Percentiles rank a stretch among this genome's conserved stretches.
phyloP scores from a whole-genome alignment of 129 eudicot species.

The Tanacetum coccineum region DNA sequence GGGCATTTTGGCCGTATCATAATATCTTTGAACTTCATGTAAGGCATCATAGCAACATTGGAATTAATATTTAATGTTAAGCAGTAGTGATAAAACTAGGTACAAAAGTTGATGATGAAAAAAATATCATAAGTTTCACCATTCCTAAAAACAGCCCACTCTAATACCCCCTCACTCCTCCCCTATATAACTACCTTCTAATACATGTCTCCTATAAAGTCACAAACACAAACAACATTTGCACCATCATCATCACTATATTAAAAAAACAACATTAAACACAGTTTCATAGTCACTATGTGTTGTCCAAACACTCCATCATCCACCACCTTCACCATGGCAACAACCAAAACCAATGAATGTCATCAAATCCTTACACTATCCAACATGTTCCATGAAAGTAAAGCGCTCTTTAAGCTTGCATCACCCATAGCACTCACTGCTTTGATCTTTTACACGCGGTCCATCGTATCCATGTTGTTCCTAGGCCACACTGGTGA shows the following conservation, averaged over 20 bases:
- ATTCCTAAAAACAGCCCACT: too few relatives aligned
- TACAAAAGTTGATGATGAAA: too few relatives aligned
- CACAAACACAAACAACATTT: conserved; percentile 4
- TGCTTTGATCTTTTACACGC: conserved; percentile 30
- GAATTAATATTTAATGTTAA: too few relatives aligned
- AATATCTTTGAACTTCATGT: too few relatives aligned
- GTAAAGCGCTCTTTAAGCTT: conserved; percentile 10
- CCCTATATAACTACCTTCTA: too few relatives aligned
- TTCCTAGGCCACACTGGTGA: conserved; percentile 47
- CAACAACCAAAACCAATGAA: neutral
- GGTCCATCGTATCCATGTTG: conserved; percentile 40
- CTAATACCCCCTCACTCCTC: too few relatives aligned
- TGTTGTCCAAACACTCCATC: neutral
- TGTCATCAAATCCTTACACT: conserved; percentile 7
- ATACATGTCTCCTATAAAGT: conserved; percentile 12
- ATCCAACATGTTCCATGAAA: conserved; percentile 11
- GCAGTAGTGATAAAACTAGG: neutral
- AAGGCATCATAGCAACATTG: neutral
- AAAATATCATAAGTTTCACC: too few relatives aligned
- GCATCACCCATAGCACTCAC: conserved; percentile 29
- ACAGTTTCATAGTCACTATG: conserved; percentile 10
- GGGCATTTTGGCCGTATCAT: too few relatives aligned
- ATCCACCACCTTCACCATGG: neutral
- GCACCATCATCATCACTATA: conserved; percentile 8
- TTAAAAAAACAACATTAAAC: neutral